Base-by-base conservation (phyloP, 2,329 filamentous ascomycete genomes). In the Cordyceps fumosorosea region DNA sequence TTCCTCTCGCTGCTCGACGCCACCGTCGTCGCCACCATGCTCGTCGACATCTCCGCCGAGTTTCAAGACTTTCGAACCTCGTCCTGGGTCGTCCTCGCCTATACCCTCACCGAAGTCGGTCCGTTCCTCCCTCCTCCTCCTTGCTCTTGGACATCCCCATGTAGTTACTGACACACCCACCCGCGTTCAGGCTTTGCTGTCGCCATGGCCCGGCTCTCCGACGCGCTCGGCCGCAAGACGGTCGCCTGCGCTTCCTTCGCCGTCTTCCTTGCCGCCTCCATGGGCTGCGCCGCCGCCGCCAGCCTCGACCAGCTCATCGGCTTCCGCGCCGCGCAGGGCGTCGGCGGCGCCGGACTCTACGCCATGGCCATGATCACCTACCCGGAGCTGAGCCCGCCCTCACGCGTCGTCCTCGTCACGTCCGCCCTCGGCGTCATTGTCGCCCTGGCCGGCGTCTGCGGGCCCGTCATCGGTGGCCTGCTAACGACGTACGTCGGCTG, bases 281-380 rank as follows among this genome's bases (percentile, higher is more conserved):
- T 67, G 47, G 67, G 56, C 3, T 66, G 65, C 45, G 66, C 32
- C 42, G 59, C 63, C 14, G 29, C 66, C n/a, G 44, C 58, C 34
- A 68, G 26, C 37, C 54, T 68, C 26, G 53, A 65, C 50, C 67
- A 68, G 42, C 65, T 68, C 29, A 66, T 66, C 50, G 65, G 64
- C 20, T 68, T 68, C 56, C 66, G 67, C 16, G 65, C 67, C 26
- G 58, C 57, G 14, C 67, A 68, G 40, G 67, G 67, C 12, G 65
- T 64, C 5, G 67, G 67, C 48, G 67, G 66, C 57, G 67, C 68
- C 3, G 68, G 68, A 5, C 63, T 68, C 22, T 68, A 68, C 52
- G 54, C 64, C 47, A 61, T 68, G 53, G 52, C 67, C 20, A 65
- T 68, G 65, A 66, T 68, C 29, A 58, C 64, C 29, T 65, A 64